Percentiles rank a stretch among this genome's conserved stretches.
phyloP scores from a whole-genome alignment of 2,329 filamentous ascomycete genomes.

The Pseudocercospora fijiensis region DNA sequence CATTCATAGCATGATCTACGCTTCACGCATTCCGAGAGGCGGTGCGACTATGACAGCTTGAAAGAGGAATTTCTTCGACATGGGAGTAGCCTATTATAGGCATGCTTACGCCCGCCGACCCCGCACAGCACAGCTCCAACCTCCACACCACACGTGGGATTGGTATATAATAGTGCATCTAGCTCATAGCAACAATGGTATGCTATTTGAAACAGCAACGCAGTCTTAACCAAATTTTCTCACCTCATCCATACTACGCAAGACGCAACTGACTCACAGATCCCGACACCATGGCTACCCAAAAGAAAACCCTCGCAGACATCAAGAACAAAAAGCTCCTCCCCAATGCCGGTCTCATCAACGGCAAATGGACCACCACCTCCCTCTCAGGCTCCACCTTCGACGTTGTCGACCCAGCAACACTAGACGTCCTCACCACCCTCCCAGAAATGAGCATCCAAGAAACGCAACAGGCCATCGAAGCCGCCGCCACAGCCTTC shows the following conservation, averaged over 20 bases:
- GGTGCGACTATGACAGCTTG: neutral
- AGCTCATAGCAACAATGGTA: neutral
- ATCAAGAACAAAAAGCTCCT: conserved; percentile 28
- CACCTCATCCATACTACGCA: neutral
- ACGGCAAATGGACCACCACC: conserved; percentile 29
- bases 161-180: neutral
- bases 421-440: conserved; percentile 25
- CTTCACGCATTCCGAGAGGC: neutral
- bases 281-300: conserved; percentile 12
- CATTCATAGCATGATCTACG: neutral
- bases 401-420: conserved; percentile 30
- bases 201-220: neutral
- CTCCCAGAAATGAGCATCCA: conserved; percentile 28
- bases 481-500: conserved; percentile 21
- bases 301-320: conserved; percentile 20
- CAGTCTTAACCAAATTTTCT: neutral
- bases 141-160: neutral
- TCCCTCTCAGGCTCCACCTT: conserved; percentile 48
- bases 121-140: conserved; percentile 9
- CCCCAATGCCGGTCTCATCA: conserved; percentile 26
- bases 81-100: conserved; percentile 1
- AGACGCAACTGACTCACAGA: neutral
- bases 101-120: conserved; percentile 3
- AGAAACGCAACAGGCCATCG: conserved; percentile 22
- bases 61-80: neutral